phyloP scores from a whole-genome alignment of 192 early-diverging fungal genomes.

The Entomortierella chlamydospora region DNA sequence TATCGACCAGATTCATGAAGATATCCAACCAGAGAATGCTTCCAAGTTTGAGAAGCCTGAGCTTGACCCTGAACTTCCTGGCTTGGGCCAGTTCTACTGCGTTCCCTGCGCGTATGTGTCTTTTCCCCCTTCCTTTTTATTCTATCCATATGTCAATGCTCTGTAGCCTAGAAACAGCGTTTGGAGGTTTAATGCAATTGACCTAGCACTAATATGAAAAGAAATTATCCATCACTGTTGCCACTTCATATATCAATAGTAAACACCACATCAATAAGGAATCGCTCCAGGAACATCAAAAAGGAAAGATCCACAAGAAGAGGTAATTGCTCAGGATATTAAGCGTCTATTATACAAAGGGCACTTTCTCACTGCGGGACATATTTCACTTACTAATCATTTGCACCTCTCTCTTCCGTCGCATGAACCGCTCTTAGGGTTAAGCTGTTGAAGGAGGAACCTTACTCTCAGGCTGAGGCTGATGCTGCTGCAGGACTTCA shows the following conservation, averaged over 20 bases:
- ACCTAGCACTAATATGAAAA: too few species aligned
- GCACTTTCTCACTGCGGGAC: too few species aligned
- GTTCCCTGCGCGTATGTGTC: constrained; percentile 76
- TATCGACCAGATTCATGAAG: constrained; percentile 95
- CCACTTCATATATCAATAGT: constrained; percentile 33
- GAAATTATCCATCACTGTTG: too few species aligned
- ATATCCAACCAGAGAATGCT: constrained; percentile 80
- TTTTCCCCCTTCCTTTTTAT: background rate
- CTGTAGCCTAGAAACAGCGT: too few species aligned
- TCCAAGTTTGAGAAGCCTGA: constrained; percentile 69
- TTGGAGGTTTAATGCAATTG: too few species aligned
- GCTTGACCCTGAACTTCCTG: constrained; percentile 88
- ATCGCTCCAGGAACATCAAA: constrained; percentile 73
- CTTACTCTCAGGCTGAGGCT: constrained; percentile 94
- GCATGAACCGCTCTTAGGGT: constrained; percentile 53
- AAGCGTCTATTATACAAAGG: too few species aligned
- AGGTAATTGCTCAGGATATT: constrained; percentile 43
- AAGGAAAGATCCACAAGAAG: constrained; percentile 88
- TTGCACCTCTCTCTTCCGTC: background rate
- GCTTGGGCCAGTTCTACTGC: constrained; percentile 93
- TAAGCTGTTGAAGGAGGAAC: constrained; percentile 85
- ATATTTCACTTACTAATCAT: background rate
- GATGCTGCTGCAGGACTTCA: constrained; percentile 73
- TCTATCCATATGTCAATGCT: too few species aligned
- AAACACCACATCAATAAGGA: constrained; percentile 78